Evolutionary conservation across 2,329 filamentous ascomycete species (phyloP).

Genomic region (Knufia fluminis): DNA sequence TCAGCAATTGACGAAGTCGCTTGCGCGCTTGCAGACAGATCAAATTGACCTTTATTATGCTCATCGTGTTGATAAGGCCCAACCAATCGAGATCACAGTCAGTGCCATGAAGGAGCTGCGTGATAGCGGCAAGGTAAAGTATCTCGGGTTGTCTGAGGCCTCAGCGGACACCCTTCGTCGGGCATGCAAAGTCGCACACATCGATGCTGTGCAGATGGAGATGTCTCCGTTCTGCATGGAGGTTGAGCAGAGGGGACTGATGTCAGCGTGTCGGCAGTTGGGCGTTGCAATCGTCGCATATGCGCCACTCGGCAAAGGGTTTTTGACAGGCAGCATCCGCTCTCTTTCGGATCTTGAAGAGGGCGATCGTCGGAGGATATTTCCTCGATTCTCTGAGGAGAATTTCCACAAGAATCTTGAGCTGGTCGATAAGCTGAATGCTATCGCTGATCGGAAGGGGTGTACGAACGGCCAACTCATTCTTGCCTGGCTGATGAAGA

Average conservation of each 20-base stretch:
- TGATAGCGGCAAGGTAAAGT: constrained; percentile 45
- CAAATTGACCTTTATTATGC: constrained; percentile 42
- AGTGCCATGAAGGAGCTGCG: constrained; percentile 37
- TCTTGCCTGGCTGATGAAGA: constrained; percentile 54
- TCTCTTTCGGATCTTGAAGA: constrained; percentile 31
- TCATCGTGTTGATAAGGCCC: constrained; percentile 35
- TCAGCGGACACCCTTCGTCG: constrained; percentile 42
- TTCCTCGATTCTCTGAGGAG: constrained; percentile 44
- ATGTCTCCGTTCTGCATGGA: constrained; percentile 43
- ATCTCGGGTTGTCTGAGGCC: constrained; percentile 45
- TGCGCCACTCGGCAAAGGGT: constrained; percentile 35
- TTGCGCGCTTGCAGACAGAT: constrained; percentile 34
- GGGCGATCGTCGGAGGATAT: constrained; percentile 36
- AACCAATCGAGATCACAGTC: constrained; percentile 34
- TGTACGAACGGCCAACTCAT: constrained; percentile 49
- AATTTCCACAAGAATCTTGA: constrained; percentile 49
- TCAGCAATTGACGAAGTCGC: constrained; percentile 32
- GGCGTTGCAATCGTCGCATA: constrained; percentile 36
- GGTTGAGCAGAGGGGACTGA: constrained; percentile 34
- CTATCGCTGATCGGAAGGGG: constrained; percentile 45
- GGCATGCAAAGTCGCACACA: constrained; percentile 40
- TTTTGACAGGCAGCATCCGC: constrained; percentile 36
- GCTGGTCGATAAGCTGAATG: constrained; percentile 42
- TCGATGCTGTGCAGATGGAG: constrained; percentile 47
- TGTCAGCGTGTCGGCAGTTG: constrained; percentile 25